Evolutionary conservation across 441 rosid species (phyloP).

Genomic region (Arabidopsis lyrata): DNA sequence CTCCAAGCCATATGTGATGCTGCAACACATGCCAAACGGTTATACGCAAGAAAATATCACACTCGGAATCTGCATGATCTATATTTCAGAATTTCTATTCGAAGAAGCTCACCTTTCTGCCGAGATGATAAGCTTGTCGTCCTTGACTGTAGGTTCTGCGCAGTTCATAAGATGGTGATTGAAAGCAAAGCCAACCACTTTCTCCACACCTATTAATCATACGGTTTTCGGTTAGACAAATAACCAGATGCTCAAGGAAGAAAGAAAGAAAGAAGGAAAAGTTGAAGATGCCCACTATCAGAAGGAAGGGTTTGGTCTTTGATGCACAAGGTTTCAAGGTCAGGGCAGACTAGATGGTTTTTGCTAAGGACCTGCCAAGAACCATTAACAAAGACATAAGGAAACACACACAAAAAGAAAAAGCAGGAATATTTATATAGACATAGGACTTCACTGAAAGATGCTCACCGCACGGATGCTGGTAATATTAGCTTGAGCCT

Average conservation of each 20-base stretch:
- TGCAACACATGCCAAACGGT: conserved; percentile 47
- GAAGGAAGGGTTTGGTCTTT: conserved; percentile 78
- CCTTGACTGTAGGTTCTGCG: conserved; percentile 61
- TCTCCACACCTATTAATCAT: conserved; percentile 74
- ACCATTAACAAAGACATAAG: conserved; percentile 22
- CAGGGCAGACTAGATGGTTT: conserved; percentile 77
- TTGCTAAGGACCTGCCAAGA: conserved; percentile 53
- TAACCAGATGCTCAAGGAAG: conserved; percentile 1
- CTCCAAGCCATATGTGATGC: conserved; percentile 73
- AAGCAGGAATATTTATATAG: neutral
- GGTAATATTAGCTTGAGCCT: conserved; percentile 77
- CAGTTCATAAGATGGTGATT: conserved; percentile 79
- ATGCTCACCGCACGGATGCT: conserved; percentile 75
- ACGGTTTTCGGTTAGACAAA: conserved; percentile 24
- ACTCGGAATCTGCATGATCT: conserved; percentile 4
- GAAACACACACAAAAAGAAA: conserved; percentile 8
- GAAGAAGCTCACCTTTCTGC: conserved; percentile 66
- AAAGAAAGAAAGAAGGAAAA: conserved; percentile 29
- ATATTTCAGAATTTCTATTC: conserved; percentile 14
- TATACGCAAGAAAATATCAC: conserved; percentile 17
- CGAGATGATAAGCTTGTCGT: conserved; percentile 69
- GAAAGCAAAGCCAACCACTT: conserved; percentile 91
- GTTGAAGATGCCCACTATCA: conserved; percentile 68
- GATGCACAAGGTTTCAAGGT: conserved; percentile 71
- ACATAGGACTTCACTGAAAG: conserved; percentile 3